Evolutionary conservation across 129 eudicot genomes (phyloP), one percentile per base, ranked within the genome.

Genomic region (Deinandra increscens): DNA sequence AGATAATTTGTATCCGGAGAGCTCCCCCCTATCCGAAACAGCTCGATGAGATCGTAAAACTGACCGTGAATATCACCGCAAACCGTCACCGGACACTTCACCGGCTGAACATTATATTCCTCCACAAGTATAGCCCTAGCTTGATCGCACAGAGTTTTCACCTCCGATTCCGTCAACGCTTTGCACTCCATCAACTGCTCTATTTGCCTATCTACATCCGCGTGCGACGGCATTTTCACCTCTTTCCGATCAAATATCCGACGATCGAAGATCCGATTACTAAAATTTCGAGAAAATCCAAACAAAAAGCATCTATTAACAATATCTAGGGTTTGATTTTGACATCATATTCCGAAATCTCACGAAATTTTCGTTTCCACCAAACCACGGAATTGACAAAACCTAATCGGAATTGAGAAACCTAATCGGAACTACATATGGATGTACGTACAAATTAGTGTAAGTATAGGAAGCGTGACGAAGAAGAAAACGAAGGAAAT

Each of bases 21-120:
- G 66, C 75, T 85, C 13, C 96, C 96, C 17, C 96, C 96, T 26
- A 88, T 88, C 68, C 87, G 78, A 66, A 88, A 88, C 19, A 88
- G 85, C 91, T 88, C 96, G 68, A 88, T 77, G 41, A 88, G 84
- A 75, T 88, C 96, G 36, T 88, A 88, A 66, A 88, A 88, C 64
- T 88, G 96, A 0, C 96, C 96, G 20, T 88, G 96, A 59, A 88
- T 88, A 78, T 88, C 96, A 4, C 96, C 96, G 42, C 96, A 88
- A 15, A 88, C 96, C 39, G 96, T 88, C 5, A 88, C 96, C 38
- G 96, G 96, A 75, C 96, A 88, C 71, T 85, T 88, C 7, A 88
- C 96, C 78, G 95, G 95, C 74, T 90, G 95, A 58, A 87, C 97
- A 73, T 90, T 90, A 85, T 89, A 90, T 69, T 90, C 97, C 81